phyloP scores from a whole-genome alignment of 1,139 yeast species.

The Hansenula sp. region DNA sequence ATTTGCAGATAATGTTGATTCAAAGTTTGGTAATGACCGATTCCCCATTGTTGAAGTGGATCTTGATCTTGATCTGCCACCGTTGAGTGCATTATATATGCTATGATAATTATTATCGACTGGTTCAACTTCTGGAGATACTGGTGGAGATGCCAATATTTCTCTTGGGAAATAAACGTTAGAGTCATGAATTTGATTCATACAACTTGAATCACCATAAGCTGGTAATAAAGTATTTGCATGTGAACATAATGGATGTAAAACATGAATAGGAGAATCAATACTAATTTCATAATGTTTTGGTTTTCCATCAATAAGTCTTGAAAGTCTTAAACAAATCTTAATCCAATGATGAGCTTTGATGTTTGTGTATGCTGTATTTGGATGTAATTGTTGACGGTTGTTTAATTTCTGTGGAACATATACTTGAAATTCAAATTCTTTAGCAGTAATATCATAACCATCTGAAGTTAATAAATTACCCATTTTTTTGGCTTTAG shows the following conservation, averaged over 20 bases:
- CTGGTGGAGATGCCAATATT: slow-evolving; percentile 34
- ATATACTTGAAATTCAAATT: slow-evolving; percentile 77
- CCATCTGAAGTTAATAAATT: slow-evolving; percentile 33
- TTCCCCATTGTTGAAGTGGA: slow-evolving; percentile 23
- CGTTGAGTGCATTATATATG: slow-evolving; percentile 10
- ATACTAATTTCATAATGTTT: slow-evolving; percentile 90
- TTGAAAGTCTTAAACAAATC: slow-evolving; percentile 73
- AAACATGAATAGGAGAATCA: slow-evolving; percentile 83
- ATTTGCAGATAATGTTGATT: slow-evolving; percentile 50
- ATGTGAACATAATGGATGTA: slow-evolving; percentile 58
- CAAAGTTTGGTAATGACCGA: slow-evolving; percentile 31
- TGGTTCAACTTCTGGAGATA: slow-evolving; percentile 54
- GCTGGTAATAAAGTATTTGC: slow-evolving; percentile 62
- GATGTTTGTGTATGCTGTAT: slow-evolving; percentile 71
- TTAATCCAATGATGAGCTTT: slow-evolving; percentile 94
- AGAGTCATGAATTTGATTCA: slow-evolving; percentile 25
- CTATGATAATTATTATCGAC: slow-evolving; percentile 28
- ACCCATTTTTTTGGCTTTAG: slow-evolving; percentile 34
- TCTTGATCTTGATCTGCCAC: slow-evolving; percentile 8
- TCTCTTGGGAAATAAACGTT: slow-evolving; percentile 37
- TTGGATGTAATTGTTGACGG: slow-evolving; percentile 62
- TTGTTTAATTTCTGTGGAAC: slow-evolving; percentile 64
- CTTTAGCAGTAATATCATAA: slow-evolving; percentile 44
- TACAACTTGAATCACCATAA: slow-evolving; percentile 23
- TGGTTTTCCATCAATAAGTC: slow-evolving; percentile 52